These are phyloP conservation scores for Fragosphaeria purpurea DNA, from an alignment of 2,329 filamentous ascomycete genomes.

Conservation along the genomic window DNA sequence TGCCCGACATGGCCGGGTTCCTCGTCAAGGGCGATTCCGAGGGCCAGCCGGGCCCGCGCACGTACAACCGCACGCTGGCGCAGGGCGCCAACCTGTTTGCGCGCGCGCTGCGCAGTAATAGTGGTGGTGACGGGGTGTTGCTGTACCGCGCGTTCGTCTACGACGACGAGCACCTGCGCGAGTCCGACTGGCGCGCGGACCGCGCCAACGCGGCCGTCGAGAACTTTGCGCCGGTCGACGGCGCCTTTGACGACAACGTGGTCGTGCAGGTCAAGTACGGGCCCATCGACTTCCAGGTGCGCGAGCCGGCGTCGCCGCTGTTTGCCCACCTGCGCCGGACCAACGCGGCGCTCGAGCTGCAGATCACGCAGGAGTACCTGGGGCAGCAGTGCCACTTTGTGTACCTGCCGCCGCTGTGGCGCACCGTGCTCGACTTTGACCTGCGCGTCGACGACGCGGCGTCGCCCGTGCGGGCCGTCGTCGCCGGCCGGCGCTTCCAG, in stretches of 20 bases:
- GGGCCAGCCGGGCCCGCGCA: slow-evolving; percentile 58
- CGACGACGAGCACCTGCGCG: slow-evolving; percentile 42
- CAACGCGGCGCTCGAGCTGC: slow-evolving; percentile 48
- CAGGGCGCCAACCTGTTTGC: slow-evolving; percentile 62
- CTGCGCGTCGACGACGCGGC: slow-evolving; percentile 47
- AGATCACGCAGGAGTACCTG: slow-evolving; percentile 60
- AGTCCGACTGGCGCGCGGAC: slow-evolving; percentile 54
- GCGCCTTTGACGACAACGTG: slow-evolving; percentile 58
- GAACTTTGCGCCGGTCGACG: slow-evolving; percentile 55
- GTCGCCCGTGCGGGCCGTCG: slow-evolving; percentile 49
- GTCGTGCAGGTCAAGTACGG: slow-evolving; percentile 66
- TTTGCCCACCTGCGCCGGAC: slow-evolving; percentile 43
- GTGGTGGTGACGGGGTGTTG: slow-evolving; percentile 47
- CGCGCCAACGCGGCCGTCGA: slow-evolving; percentile 61
- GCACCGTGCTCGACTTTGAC: slow-evolving; percentile 57
- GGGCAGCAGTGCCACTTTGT: slow-evolving; percentile 61
- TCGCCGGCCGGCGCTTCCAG: slow-evolving; percentile 50
- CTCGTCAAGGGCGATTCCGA: slow-evolving; percentile 64
- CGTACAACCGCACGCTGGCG: slow-evolving; percentile 59
- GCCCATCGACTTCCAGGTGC: slow-evolving; percentile 64
- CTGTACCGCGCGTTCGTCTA: slow-evolving; percentile 69
- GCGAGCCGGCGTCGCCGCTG: slow-evolving; percentile 56
- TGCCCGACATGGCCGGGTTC: slow-evolving; percentile 61
- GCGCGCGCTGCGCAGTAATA: slow-evolving; percentile 40
- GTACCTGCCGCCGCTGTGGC: slow-evolving; percentile 60